Evolutionary conservation across 768 basidiomycete genomes (phyloP).

Genomic region (Stropharia rugosoannulata): DNA sequence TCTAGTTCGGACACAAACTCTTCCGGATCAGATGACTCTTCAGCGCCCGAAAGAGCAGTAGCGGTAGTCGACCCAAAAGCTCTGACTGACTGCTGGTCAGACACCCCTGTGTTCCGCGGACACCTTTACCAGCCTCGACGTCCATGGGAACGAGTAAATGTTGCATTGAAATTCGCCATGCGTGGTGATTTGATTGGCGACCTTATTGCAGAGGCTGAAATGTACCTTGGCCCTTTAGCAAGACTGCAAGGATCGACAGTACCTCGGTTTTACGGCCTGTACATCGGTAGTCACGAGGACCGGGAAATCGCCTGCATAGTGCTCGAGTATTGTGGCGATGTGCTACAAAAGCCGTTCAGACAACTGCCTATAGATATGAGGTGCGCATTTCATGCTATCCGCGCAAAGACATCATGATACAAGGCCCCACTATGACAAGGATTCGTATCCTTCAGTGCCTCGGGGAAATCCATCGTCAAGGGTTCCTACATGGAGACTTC

Average conservation of each 20-base stretch:
- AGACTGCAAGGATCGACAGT: conserved; percentile 31
- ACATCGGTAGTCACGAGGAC: conserved; percentile 29
- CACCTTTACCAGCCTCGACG: conserved; percentile 9
- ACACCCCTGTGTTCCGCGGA: conserved; percentile 37
- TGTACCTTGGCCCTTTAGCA: conserved; percentile 29
- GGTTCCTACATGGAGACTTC: conserved; percentile 38
- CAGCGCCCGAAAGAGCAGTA: conserved; percentile 11
- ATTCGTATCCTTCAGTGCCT: conserved; percentile 31
- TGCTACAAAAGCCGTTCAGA: conserved; percentile 27
- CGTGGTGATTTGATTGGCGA: conserved; percentile 34
- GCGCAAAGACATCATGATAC: not conserved
- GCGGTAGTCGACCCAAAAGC: conserved; percentile 30
- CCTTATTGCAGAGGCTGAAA: conserved; percentile 31
- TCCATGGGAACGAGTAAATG: conserved; percentile 1
- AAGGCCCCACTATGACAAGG: conserved; percentile 19
- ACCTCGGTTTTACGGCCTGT: conserved; percentile 35
- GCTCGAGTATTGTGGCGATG: conserved; percentile 36
- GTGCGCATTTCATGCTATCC: conserved; percentile 20
- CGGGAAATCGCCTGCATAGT: conserved; percentile 35
- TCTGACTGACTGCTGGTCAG: conserved; percentile 32
- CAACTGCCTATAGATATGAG: conserved; percentile 27
- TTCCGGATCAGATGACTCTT: not conserved
- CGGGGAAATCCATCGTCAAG: conserved; percentile 31
- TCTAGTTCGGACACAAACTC: conserved; percentile 7
- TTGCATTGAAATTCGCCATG: conserved; percentile 38